A percentile compares a stretch with the other conserved stretches of the same genome.
phyloP scores from a whole-genome alignment of 108 stramenopile species.

The Mediolabrus comicus region DNA sequence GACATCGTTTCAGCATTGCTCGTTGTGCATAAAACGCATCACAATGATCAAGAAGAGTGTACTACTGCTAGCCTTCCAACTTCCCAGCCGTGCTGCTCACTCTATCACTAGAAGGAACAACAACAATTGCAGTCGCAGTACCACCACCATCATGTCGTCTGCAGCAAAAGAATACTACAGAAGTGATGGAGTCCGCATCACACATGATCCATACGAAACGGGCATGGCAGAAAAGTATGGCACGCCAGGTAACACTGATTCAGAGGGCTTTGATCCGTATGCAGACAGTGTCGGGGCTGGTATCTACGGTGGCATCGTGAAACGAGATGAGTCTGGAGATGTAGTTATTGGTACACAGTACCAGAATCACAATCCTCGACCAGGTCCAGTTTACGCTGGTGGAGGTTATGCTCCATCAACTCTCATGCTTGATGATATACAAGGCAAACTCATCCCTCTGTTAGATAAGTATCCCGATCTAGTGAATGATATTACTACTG shows the following conservation, averaged over 20 bases:
- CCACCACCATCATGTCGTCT: slow-evolving; percentile 5
- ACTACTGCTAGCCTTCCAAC: not conserved
- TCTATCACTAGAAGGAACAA: not conserved
- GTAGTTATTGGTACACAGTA: slow-evolving; percentile 75
- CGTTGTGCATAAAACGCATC: too few species aligned
- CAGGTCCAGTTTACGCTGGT: slow-evolving; percentile 83
- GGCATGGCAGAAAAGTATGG: slow-evolving; percentile 84
- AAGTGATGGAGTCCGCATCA: slow-evolving; percentile 66
- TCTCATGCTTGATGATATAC: slow-evolving; percentile 50
- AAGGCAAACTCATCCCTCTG: slow-evolving; percentile 58
- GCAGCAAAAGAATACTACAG: slow-evolving; percentile 51
- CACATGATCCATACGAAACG: slow-evolving; percentile 70
- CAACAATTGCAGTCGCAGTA: too few species aligned
- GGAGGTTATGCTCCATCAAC: slow-evolving; percentile 65
- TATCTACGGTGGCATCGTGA: slow-evolving; percentile 80
- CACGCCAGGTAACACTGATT: slow-evolving; percentile 62
- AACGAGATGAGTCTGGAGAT: slow-evolving; percentile 48
- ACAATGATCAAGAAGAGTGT: not conserved
- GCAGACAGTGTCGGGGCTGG: slow-evolving; percentile 79
- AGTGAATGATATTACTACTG: slow-evolving; percentile 71
- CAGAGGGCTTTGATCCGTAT: slow-evolving; percentile 83
- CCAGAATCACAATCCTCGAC: slow-evolving; percentile 78
- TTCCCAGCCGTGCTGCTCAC: not conserved
- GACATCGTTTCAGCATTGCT: too few species aligned
- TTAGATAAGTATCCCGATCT: slow-evolving; percentile 62